Base-by-base conservation (phyloP, 1,284 basidiomycete species). In the Cryptococcus depauperatus region DNA sequence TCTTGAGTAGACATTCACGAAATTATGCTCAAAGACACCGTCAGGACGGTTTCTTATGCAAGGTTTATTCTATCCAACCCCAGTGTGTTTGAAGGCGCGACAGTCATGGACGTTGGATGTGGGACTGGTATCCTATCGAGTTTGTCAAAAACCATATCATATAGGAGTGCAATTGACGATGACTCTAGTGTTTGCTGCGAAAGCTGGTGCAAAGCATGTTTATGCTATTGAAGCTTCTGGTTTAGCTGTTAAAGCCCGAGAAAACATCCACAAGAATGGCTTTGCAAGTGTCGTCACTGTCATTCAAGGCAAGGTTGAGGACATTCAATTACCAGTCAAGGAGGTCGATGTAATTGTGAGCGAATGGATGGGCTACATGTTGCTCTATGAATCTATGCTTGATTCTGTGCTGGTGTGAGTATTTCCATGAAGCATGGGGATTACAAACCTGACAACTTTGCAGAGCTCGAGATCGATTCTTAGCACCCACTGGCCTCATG, bases 311-410 rank as follows among this genome's bases (percentile, higher is more conserved):
- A 93, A 92, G 67, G 77, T 96, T 3, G 92, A 96, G 69, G 80
- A 90, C 33, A 82, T 96, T 47, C 69, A 68, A 7, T 71, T 86
- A 9, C 67, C 70, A 0, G 82, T 86, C 3, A 75, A 79, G 13
- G 77, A 86, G 41, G 91, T 97, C 28, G 92, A 97, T 66, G 78
- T 97, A 42, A 90, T 98, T 64, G 76, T 97, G 41, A 91, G 86
- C 25, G 93, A 98, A 70, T 98, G 93, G 93, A 97, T 97, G 93
- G 71, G 88, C 4, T 91, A 91, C 62, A 85, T 84, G 28, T 74
- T 91, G 21, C 76, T 95, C 19, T 97, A 97, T 70, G 93, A 98
- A 70, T 88, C 85, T 37, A 97, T 97, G 93, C 78, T 97, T 21
- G 92, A 96, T 66, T 95, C 90, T 0, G 93, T 97, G 5, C 74